Percentiles rank a stretch among this genome's conserved stretches.
Evolutionary conservation across 2,329 filamentous ascomycete species (phyloP).

Genomic region (Calonectria crousiana): DNA sequence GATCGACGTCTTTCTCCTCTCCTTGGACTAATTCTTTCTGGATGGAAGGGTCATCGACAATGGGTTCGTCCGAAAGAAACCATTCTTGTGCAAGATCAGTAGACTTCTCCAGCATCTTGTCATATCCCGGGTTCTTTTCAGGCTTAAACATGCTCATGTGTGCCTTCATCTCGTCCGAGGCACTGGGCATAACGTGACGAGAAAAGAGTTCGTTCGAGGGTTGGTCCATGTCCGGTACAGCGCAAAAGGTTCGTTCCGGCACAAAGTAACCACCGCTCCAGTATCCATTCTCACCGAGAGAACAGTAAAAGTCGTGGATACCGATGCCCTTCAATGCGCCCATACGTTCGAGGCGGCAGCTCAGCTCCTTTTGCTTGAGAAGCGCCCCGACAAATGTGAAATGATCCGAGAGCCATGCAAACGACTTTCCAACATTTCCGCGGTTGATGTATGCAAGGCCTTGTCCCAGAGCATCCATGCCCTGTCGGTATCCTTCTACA

Average conservation of each 20-base stretch:
- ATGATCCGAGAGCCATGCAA: slow-evolving; percentile 84
- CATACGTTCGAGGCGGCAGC: slow-evolving; percentile 73
- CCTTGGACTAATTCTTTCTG: slow-evolving; percentile 54
- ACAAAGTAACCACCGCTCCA: slow-evolving; percentile 71
- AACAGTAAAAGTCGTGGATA: slow-evolving; percentile 81
- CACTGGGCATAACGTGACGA: slow-evolving; percentile 72
- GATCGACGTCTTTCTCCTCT: slow-evolving; percentile 42
- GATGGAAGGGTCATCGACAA: slow-evolving; percentile 62
- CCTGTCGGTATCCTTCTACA: slow-evolving; percentile 61
- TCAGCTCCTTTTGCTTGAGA: slow-evolving; percentile 79
- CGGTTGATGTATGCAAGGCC: slow-evolving; percentile 69
- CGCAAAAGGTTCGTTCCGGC: slow-evolving; percentile 83
- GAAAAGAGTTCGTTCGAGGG: slow-evolving; percentile 58
- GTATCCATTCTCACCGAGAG: slow-evolving; percentile 77
- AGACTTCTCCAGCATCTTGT: slow-evolving; percentile 70
- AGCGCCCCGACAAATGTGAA: slow-evolving; percentile 88
- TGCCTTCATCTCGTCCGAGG: slow-evolving; percentile 77
- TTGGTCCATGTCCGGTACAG: slow-evolving; percentile 69
- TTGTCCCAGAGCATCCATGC: slow-evolving; percentile 63
- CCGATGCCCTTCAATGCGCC: slow-evolving; percentile 73
- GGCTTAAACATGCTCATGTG: slow-evolving; percentile 77
- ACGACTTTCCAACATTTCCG: slow-evolving; percentile 74
- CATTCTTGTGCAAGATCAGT: slow-evolving; percentile 69
- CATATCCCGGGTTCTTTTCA: slow-evolving; percentile 73
- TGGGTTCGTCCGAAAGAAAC: slow-evolving; percentile 61